Conservation (phyloP, 2,329 filamentous ascomycete genomes). For the Phialophora chinensis region DNA sequence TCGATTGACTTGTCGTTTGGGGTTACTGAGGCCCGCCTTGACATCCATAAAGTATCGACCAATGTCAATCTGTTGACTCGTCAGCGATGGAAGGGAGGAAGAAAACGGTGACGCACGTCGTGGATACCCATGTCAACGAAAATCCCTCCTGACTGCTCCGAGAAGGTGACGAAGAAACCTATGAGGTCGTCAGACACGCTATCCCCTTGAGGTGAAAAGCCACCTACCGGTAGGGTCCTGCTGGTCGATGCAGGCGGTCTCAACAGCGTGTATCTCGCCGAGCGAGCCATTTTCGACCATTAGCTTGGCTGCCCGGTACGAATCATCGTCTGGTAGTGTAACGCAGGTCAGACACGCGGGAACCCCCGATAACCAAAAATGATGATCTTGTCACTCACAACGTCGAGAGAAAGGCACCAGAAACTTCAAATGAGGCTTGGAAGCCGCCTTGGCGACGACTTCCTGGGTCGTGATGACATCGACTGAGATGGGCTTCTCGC, state of each 20-base stretch:
- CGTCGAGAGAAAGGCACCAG: slow-evolving; percentile 27
- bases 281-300: slow-evolving; percentile 36
- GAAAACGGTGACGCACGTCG: slow-evolving; percentile 18
- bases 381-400: slow-evolving; percentile 33
- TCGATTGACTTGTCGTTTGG: slow-evolving; percentile 43
- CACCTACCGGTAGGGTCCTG: slow-evolving; percentile 24
- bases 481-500: slow-evolving; percentile 28
- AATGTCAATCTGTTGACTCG: slow-evolving; percentile 37
- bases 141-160: slow-evolving; percentile 44
- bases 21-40: slow-evolving; percentile 40
- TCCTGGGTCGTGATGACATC: slow-evolving; percentile 22
- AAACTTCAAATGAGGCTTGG: slow-evolving; percentile 25
- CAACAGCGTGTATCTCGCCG: slow-evolving; percentile 35
- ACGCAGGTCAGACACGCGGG: background rate
- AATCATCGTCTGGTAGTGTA: slow-evolving; percentile 36
- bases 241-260: slow-evolving; percentile 20
- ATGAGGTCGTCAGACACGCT: slow-evolving; percentile 2
- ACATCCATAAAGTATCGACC: slow-evolving; percentile 38
- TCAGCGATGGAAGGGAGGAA: background rate
- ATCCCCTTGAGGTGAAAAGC: background rate
- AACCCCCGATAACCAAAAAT: background rate
- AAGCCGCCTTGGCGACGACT: slow-evolving; percentile 14
- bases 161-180: slow-evolving; percentile 45
- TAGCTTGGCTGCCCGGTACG: slow-evolving; percentile 32
- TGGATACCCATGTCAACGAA: slow-evolving; percentile 46